These are phyloP conservation scores for Colletotrichum karsti DNA, from an alignment of 2,329 filamentous ascomycete genomes.

Conservation along the genomic window DNA sequence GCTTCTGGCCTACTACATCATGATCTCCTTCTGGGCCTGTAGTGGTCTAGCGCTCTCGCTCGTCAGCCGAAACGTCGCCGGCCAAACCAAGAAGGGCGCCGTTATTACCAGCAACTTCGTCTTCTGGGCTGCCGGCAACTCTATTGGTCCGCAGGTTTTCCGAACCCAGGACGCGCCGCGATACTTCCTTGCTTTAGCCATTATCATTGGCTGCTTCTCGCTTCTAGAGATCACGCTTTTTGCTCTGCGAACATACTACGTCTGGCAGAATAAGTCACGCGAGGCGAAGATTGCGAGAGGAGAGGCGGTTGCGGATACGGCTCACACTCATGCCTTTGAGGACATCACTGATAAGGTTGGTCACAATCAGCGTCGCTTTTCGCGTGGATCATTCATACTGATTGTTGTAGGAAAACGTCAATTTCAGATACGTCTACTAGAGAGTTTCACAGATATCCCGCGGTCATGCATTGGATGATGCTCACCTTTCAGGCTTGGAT, in stretches of 20 bases:
- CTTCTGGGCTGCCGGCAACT: constrained; percentile 51
- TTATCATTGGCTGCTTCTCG: constrained; percentile 9
- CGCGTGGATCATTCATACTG: neutral
- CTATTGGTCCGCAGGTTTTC: constrained; percentile 50
- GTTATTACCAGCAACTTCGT: constrained; percentile 50
- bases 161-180: constrained; percentile 41
- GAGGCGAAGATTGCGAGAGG: constrained; percentile 13
- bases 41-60: constrained; percentile 52
- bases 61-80: constrained; percentile 49
- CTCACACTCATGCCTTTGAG: constrained; percentile 61
- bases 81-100: constrained; percentile 53
- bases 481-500: too few species aligned
- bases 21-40: constrained; percentile 51
- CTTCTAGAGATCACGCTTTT: constrained; percentile 4
- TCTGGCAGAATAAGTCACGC: constrained; percentile 19
- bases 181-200: constrained; percentile 32
- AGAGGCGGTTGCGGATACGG: neutral
- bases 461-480: too few species aligned
- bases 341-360: constrained; percentile 71
- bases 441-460: too few species aligned
- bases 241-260: constrained; percentile 10
- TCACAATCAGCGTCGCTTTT: constrained; percentile 58
- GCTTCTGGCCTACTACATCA: constrained; percentile 51
- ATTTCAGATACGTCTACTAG: constrained; percentile 16
- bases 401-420: constrained; percentile 12